Evolutionary conservation across 1,139 yeast genomes (phyloP), one percentile per base, ranked within the genome.

Genomic region (Kluyveromyces sp.): DNA sequence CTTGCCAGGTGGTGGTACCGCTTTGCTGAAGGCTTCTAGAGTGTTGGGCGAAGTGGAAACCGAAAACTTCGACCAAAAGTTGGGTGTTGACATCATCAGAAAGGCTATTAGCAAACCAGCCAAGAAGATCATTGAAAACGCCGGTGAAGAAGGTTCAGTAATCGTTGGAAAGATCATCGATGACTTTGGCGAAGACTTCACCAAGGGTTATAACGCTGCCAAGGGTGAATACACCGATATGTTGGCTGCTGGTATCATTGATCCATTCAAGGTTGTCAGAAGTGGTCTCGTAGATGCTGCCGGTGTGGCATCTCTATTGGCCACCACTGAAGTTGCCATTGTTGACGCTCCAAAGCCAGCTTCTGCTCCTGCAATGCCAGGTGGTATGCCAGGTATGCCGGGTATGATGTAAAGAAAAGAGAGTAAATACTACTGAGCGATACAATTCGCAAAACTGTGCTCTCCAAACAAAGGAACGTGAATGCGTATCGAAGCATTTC

Each of bases 1-100:
- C 64, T 78, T 92, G 58, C 98, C 98, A 66, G 99, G 99, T 74
- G 99, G 98, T 69, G 99, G 99, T 74, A 92, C 97, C 57, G 98
- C 98, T 53, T 78, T 92, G 66, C 80, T 89, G 62, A 92, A 92
- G 79, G 98, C 98, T 38, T 80, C 95, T 46, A 78, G 82, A 65
- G 69, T 84, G 54, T 77, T 92, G 63, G 94, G 82, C 57, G 77
- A 71, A 36, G 82, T 92, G 52, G 77, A 82, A 70, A 83, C 94
- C 48, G 87, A 75, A 46, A 92, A 92, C 81, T 92, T 92, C 64
- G 99, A 92, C 74, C 98, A 92, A 74, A 87, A 87, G 72, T 80
- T 92, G 58, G 99, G 99, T 71, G 96, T 92, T 58, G 89, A 89
- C 60, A 88, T 87, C 70, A 89, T 92, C 70, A 84, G 80, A 73